Evolutionary conservation across 257 asterid species (phyloP).

Genomic region (Przewalskia tangutica): DNA sequence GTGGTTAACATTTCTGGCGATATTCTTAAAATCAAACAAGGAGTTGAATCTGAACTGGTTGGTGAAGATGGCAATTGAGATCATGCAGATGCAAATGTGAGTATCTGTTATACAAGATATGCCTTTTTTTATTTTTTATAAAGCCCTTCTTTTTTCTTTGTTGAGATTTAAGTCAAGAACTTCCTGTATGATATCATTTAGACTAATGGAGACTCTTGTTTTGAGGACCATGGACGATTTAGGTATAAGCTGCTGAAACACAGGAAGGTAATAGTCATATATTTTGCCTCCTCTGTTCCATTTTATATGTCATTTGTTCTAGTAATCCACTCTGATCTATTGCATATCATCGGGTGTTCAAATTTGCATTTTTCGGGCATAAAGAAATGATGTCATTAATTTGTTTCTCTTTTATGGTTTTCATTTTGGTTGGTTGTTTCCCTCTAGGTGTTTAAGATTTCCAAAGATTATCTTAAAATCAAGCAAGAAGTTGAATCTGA

Average conservation of each 20-base stretch:
- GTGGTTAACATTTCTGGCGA: conserved; percentile 14
- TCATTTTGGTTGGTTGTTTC: not conserved
- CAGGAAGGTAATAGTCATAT: conserved; percentile 46
- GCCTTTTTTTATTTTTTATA: not conserved
- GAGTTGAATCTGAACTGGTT: conserved; percentile 32
- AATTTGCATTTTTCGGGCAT: not conserved
- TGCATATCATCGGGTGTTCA: not conserved
- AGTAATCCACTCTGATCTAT: not conserved
- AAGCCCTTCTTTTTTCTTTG: not conserved
- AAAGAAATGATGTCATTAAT: not conserved
- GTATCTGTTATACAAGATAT: conserved; percentile 6
- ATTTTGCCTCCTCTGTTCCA: not conserved
- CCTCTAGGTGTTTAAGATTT: conserved; percentile 37
- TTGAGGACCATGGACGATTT: conserved; percentile 56
- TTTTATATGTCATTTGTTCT: not conserved
- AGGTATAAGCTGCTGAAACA: conserved; percentile 60
- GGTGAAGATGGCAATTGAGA: conserved; percentile 56
- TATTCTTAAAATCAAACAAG: conserved; percentile 57
- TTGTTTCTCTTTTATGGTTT: not conserved
- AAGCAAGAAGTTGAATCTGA: conserved; percentile 62
- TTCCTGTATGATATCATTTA: conserved; percentile 5
- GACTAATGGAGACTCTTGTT: conserved; percentile 62
- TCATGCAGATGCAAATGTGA: conserved; percentile 55
- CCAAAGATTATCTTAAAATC: conserved; percentile 52
- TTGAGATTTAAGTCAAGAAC: not conserved